Conservation (phyloP, 139 green algal genomes). For the Chlorella ohadii region DNA sequence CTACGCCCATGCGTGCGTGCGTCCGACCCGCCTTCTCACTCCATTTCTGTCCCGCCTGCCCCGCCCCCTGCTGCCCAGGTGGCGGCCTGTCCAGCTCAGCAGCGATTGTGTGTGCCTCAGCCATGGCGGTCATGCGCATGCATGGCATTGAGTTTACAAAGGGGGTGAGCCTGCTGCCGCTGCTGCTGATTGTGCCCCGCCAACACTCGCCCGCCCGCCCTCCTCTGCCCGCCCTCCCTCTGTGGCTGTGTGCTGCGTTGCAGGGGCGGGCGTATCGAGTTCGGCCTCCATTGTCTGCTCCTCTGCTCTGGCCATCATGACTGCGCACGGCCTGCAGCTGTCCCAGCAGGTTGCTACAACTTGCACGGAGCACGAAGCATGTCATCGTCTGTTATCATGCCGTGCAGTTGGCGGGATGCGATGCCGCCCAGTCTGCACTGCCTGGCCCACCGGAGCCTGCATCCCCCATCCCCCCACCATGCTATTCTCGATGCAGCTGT, state of each 20-base stretch:
- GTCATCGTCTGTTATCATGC: not conserved
- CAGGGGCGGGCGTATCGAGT: slow-evolving; percentile 64
- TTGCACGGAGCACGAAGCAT: not conserved
- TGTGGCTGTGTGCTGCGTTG: not conserved
- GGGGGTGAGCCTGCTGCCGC: slow-evolving; percentile 21
- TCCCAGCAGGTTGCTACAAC: not conserved
- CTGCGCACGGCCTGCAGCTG: slow-evolving; percentile 39
- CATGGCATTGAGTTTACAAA: slow-evolving; percentile 50
- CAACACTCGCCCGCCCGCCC: not conserved
- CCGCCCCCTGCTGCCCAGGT: slow-evolving; percentile 57
- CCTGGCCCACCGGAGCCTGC: not conserved
- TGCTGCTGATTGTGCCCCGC: no score
- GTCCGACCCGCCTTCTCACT: not conserved
- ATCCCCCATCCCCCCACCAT: not conserved
- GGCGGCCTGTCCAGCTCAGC: slow-evolving; percentile 89
- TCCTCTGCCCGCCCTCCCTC: not conserved
- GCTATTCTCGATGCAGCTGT: no score
- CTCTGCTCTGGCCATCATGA: slow-evolving; percentile 81
- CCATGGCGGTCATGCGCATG: slow-evolving; percentile 81
- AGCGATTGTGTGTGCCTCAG: slow-evolving; percentile 88
- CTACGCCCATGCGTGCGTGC: not conserved
- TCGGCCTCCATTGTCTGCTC: slow-evolving; percentile 90
- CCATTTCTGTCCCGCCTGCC: not conserved
- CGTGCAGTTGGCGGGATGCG: not conserved
- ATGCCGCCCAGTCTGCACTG: no score